phyloP scores from a whole-genome alignment of 108 stramenopile genomes.

The Nitzschia sp. region DNA sequence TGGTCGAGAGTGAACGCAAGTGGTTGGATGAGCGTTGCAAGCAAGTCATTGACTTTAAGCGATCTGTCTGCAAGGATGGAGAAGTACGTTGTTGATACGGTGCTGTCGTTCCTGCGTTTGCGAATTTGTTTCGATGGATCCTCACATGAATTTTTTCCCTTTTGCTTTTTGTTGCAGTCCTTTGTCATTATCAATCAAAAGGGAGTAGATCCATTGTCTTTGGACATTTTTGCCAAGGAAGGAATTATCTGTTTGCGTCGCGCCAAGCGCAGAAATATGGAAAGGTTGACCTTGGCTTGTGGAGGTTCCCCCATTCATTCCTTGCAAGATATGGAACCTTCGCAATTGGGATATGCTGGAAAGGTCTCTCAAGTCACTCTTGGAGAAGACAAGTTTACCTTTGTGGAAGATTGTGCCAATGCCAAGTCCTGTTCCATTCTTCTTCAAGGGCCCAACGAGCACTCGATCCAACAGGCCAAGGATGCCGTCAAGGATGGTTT shows the following conservation, averaged over 20 bases:
- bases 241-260: conserved; percentile 95
- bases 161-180: conserved; percentile 29
- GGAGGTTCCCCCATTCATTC: conserved; percentile 94
- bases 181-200: conserved; percentile 99
- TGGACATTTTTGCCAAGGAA: conserved; percentile 99
- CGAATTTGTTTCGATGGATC: neutral
- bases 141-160: neutral
- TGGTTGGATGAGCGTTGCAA: conserved; percentile 97
- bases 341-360: conserved; percentile 92
- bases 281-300: conserved; percentile 96
- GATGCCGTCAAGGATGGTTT: conserved; percentile 98
- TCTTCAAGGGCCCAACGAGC: conserved; percentile 95
- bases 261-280: conserved; percentile 99
- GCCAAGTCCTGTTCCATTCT: conserved; percentile 94
- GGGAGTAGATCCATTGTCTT: conserved; percentile 96
- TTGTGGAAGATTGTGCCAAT: conserved; percentile 93
- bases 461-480: conserved; percentile 97
- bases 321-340: conserved; percentile 89
- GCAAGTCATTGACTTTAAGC: conserved; percentile 95
- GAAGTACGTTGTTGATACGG: conserved; percentile 40
- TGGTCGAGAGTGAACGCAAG: conserved; percentile 95
- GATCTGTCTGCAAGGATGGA: conserved; percentile 84
- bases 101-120: neutral
- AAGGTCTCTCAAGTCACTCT: conserved; percentile 92
- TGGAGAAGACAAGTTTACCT: conserved; percentile 99